These are phyloP conservation scores for Boletus rubescentipes DNA, from an alignment of 768 basidiomycete species.

Conservation along the genomic window DNA sequence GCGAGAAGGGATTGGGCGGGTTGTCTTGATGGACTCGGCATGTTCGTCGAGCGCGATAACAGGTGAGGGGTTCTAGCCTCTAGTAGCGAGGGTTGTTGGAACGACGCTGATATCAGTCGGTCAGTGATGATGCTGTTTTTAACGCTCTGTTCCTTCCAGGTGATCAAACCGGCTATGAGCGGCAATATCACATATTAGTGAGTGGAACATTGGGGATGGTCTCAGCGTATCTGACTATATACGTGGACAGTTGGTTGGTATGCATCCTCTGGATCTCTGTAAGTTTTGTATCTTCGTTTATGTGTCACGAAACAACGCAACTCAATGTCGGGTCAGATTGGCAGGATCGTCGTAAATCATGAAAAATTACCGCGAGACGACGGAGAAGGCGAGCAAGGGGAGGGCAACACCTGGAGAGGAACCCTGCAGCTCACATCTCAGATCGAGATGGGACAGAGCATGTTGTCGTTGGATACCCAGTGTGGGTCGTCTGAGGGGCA, in stretches of 20 bases:
- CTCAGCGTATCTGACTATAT: background rate
- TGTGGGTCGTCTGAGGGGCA: background rate
- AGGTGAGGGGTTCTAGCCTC: slow-evolving; percentile 7
- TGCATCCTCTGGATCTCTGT: slow-evolving; percentile 19
- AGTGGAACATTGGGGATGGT: background rate
- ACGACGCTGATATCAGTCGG: background rate
- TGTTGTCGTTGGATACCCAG: background rate
- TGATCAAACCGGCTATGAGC: slow-evolving; percentile 12
- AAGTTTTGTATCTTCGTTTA: background rate
- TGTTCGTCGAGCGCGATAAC: slow-evolving; percentile 6
- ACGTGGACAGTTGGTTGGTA: slow-evolving; percentile 20
- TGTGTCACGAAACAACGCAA: background rate
- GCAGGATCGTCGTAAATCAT: slow-evolving; percentile 15
- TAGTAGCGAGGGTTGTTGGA: background rate
- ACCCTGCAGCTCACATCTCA: slow-evolving; percentile 17
- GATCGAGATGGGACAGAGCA: slow-evolving; percentile 14
- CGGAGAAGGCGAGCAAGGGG: background rate
- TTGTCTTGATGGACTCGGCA: slow-evolving; percentile 20
- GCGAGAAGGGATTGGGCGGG: background rate
- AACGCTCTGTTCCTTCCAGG: slow-evolving; percentile 11
- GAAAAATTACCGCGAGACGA: slow-evolving; percentile 3
- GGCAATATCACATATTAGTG: slow-evolving; percentile 25
- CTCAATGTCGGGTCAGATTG: slow-evolving; percentile 9
- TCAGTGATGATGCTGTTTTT: slow-evolving; percentile 20
- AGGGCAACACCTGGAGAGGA: slow-evolving; percentile 1